Percentiles rank a stretch among this genome's conserved stretches.
Conservation (phyloP, 179 eudicot genomes). For the Sideroxylon spinosum region DNA sequence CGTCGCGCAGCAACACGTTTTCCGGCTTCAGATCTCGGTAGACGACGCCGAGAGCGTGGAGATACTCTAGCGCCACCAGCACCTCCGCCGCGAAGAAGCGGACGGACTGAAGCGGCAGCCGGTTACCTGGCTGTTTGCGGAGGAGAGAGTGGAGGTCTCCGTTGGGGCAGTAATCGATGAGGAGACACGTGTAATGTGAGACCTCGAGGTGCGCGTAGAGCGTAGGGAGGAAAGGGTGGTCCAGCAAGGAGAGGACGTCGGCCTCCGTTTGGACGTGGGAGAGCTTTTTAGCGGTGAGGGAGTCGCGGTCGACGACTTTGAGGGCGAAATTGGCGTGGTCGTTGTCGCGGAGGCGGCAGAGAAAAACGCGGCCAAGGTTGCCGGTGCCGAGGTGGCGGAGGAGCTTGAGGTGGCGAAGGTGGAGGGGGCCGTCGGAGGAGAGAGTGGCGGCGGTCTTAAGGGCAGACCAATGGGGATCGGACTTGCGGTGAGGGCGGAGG, state of each 20-base stretch:
- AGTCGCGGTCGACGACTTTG: constrained; percentile 71
- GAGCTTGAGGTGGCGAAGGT: constrained; percentile 83
- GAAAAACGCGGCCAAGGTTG: constrained; percentile 81
- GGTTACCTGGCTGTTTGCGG: constrained; percentile 56
- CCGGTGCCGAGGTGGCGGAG: constrained; percentile 76
- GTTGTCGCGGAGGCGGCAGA: constrained; percentile 69
- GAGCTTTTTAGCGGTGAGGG: constrained; percentile 53
- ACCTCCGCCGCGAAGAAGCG: constrained; percentile 75
- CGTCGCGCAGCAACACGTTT: constrained; percentile 58
- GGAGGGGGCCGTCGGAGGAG: constrained; percentile 62
- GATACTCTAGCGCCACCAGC: constrained; percentile 65
- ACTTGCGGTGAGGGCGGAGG: constrained; percentile 63
- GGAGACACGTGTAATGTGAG: constrained; percentile 78
- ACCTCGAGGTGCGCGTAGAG: constrained; percentile 80
- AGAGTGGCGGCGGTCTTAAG: constrained; percentile 55
- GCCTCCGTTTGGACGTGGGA: constrained; percentile 71
- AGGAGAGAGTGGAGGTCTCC: constrained; percentile 77
- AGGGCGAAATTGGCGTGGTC: constrained; percentile 67
- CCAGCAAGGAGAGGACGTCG: constrained; percentile 57
- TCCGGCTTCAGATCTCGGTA: constrained; percentile 86
- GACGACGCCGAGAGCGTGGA: constrained; percentile 66
- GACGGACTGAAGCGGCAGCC: constrained; percentile 55
- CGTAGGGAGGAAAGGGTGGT: constrained; percentile 86
- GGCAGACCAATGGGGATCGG: constrained; percentile 71
- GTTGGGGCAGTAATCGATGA: constrained; percentile 78